These are phyloP conservation scores for Inosperma sp. DNA, from an alignment of 768 basidiomycete genomes.

Conservation along the genomic window DNA sequence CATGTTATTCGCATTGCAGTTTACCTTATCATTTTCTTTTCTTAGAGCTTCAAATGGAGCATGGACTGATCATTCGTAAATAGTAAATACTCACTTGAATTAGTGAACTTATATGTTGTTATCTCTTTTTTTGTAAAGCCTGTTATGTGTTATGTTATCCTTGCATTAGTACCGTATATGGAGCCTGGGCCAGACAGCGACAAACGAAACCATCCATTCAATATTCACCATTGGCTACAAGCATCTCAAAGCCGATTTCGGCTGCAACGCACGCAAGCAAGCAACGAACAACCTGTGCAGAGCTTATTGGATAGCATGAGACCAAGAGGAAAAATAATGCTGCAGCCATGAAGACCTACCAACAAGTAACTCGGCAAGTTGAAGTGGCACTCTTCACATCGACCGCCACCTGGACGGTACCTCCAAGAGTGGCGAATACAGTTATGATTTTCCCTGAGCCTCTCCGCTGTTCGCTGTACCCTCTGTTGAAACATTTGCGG, in stretches of 20 bases:
- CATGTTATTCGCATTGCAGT: too few relatives aligned
- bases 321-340: background rate
- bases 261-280: slow-evolving; percentile 38
- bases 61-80: too few relatives aligned
- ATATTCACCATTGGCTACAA: too few relatives aligned
- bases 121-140: too few relatives aligned
- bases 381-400: slow-evolving; percentile 44
- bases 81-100: too few relatives aligned
- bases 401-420: slow-evolving; percentile 38
- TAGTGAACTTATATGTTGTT: too few relatives aligned
- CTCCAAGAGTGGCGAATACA: slow-evolving; percentile 46
- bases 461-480: slow-evolving; percentile 30
- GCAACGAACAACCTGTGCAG: slow-evolving; percentile 33
- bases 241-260: slow-evolving; percentile 31
- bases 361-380: slow-evolving; percentile 42
- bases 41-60: too few relatives aligned
- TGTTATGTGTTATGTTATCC: too few relatives aligned
- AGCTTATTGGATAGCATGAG: slow-evolving; percentile 20
- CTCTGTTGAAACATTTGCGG: slow-evolving; percentile 29
- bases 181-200: too few relatives aligned
- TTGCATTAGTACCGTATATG: too few relatives aligned
- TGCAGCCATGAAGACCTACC: slow-evolving; percentile 33
- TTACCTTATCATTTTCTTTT: too few relatives aligned
- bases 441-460: slow-evolving; percentile 50
- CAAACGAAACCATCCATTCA: too few relatives aligned